A percentile compares a stretch with the other conserved stretches of the same genome.
phyloP scores from a whole-genome alignment of 2,329 filamentous ascomycete species.

The Aspergillus fijiensis region DNA sequence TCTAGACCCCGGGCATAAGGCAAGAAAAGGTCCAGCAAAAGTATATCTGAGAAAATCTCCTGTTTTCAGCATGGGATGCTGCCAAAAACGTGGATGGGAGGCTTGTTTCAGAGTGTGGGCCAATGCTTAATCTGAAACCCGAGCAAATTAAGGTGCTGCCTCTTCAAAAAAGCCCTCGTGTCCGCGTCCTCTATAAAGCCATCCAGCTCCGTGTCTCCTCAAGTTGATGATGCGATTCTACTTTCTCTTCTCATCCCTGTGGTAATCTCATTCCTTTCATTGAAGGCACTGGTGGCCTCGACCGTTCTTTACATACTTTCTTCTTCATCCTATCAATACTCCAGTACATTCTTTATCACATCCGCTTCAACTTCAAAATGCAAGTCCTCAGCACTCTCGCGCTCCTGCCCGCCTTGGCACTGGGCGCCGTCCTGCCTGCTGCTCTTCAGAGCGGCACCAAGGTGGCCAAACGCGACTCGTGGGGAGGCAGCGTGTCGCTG shows the following conservation, averaged over 20 bases:
- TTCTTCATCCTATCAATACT: no score
- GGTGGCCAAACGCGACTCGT: slow-evolving; percentile 30
- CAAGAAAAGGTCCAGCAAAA: no score
- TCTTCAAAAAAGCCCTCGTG: no score
- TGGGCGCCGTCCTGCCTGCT: slow-evolving; percentile 18
- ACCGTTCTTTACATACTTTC: background rate
- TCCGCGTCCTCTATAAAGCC: no score
- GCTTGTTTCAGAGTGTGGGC: background rate
- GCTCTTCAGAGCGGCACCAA: slow-evolving; percentile 9
- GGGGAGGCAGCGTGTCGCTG: slow-evolving; percentile 42
- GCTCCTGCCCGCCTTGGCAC: background rate
- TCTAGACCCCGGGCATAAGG: no score
- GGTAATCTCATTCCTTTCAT: background rate
- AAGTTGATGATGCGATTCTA: background rate
- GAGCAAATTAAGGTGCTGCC: background rate
- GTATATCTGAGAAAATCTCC: no score
- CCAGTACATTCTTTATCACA: background rate
- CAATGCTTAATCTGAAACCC: background rate
- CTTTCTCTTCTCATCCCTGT: no score
- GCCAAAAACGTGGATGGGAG: no score
- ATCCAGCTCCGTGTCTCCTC: background rate
- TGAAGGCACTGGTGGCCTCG: background rate
- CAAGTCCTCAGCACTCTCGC: slow-evolving; percentile 3
- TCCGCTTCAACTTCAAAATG: background rate
- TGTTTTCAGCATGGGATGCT: no score